Percentiles rank a stretch among this genome's conserved stretches.
Conservation (phyloP, 2,329 filamentous ascomycete genomes). For the Neofusicoccum ribis region DNA sequence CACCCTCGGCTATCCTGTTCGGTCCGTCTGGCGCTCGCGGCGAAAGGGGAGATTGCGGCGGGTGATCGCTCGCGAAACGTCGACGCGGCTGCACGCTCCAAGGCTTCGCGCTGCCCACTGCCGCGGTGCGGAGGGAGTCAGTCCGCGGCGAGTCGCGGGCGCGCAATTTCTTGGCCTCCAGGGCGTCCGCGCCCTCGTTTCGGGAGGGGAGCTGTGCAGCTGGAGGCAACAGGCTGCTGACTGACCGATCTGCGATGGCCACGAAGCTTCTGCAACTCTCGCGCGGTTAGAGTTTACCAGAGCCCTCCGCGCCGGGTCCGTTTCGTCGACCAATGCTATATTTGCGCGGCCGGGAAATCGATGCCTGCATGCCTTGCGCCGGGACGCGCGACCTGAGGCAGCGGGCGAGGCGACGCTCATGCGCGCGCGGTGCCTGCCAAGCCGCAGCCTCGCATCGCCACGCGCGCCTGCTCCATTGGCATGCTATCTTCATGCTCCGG, state of each 20-base stretch:
- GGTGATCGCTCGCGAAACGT: constrained; percentile 5
- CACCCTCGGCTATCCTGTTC: neutral
- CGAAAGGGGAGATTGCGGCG: neutral
- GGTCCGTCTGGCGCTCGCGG: too few relatives aligned
- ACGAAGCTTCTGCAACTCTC: neutral
- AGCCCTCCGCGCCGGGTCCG: neutral
- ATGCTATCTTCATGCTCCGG: neutral
- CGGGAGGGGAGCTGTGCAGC: neutral
- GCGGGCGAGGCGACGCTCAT: neutral
- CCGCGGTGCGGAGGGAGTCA: neutral
- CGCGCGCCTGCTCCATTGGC: too few relatives aligned
- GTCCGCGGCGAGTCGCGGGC: neutral
- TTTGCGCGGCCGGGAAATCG: neutral
- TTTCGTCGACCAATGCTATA: neutral
- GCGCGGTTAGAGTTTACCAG: neutral
- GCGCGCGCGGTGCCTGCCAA: neutral
- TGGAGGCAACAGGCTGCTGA: neutral
- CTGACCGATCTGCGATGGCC: neutral
- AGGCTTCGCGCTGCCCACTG: neutral
- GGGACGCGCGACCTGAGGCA: too few relatives aligned
- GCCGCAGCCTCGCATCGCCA: neutral
- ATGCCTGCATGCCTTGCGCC: too few relatives aligned
- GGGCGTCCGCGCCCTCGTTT: neutral
- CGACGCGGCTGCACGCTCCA: neutral
- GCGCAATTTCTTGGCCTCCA: too few relatives aligned